Evolutionary conservation across 768 basidiomycete genomes (phyloP), one percentile per base, ranked within the genome.

Genomic region (Suillus americanus): DNA sequence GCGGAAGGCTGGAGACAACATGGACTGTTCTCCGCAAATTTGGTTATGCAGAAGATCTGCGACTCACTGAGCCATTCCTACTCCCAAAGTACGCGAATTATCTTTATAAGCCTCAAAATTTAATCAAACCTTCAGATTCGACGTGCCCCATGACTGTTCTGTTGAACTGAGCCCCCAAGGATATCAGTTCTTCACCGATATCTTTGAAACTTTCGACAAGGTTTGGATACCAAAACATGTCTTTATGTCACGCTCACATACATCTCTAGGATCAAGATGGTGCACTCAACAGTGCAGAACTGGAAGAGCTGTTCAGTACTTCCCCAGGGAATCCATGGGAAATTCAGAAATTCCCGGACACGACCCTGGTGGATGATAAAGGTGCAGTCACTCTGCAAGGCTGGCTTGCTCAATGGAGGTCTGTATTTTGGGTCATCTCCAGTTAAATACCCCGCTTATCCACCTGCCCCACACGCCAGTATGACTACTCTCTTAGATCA

Each of bases 361-460:
- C 88, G 0, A 94, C 94, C 6, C 83, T 95, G 53, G 88, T 92
- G 18, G 90, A 94, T 69, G 95, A 95, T 70, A 82, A 87, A 12
- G 95, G 94, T 13, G 88, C 92, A 35, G 92, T 98, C 20, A 98
- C 96, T n/a, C 77, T 99, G 51, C 96, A 98, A 79, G 94, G 95
- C 1, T 99, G 97, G 97, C 79, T 99, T 33, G 97, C 97, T 23
- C 96, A 97, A 73, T 99, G 97, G 97, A 97, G 94, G 95, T 95
- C 60, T 68, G 82, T 75, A 40, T 64, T 53, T 48, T 40, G 63
- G 46, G 60, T 60, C 18, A 20, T 6, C 38, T 28, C 3, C 12
- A 7, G 6, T 59, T 18, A 20, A 59, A 41, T 20, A 3, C 57
- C 18, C 18, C 13, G 25, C 57, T 59, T 25, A 59, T 59, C 5